Base-by-base conservation (phyloP, 2,329 filamentous ascomycete genomes). In the Stemphylium lycopersici region DNA sequence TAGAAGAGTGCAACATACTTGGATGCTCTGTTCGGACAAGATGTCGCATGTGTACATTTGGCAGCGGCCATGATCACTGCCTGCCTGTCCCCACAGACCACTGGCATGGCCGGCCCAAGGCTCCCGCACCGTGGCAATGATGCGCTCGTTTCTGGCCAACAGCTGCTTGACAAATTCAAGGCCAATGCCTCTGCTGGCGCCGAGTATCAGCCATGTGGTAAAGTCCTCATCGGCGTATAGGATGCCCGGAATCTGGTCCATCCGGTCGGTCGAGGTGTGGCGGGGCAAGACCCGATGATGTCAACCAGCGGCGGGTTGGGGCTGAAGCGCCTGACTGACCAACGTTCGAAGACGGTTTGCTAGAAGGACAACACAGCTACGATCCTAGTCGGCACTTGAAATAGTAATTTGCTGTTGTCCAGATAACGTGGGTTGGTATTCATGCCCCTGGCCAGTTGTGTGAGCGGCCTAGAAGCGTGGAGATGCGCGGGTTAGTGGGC, bases 111-210 rank as follows among this genome's bases (percentile, higher is more conserved):
- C 61, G 16, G 76, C 75, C 57, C 67, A 72, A 22, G 73, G 65
- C 56, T 79, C 77, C 32, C 82, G 76, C 13, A 82, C 80, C 5
- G 81, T 83, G 13, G 81, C 82, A 52, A 83, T 78, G 62, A 84
- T 81, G 44, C 76, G 75, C 55, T 83, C 75, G 31, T 79, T 79
- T 41, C 72, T 74, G 8, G 67, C 66, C 12, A 84, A 67, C 24
- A 83, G 69, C 62, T 84, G 81, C 33, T 77, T 74, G 33, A 81
- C 80, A 56, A 83, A 83, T 61, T 84, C 82, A 34, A 81, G 74
- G 15, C 82, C 82, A 62, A 81, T 79, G 41, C 79, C 79, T 66
- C 78, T 73, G 38, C 76, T 79, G 33, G 79, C 78, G 47, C 79
- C 79, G 13, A 80, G 68, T 45, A 81, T 75, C 43, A 79, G 68